Conservation (phyloP, 2,329 filamentous ascomycete genomes). For the Sporothrix humicola region DNA sequence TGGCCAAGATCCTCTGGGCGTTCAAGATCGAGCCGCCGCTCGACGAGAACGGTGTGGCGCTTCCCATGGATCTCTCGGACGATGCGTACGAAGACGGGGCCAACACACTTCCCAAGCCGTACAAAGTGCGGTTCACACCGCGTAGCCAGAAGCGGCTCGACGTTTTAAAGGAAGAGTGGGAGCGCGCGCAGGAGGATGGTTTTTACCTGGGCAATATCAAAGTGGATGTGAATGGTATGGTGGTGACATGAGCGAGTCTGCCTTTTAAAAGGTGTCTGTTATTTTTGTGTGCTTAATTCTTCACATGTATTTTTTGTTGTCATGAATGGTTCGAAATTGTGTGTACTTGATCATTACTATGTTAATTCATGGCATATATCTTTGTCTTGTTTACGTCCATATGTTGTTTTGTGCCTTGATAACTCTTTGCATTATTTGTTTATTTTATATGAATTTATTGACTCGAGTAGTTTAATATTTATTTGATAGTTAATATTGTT, state of each 20-base stretch:
- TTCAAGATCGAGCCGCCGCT: background rate
- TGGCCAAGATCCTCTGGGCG: background rate
- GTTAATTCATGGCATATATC: too few species aligned
- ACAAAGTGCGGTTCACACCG: background rate
- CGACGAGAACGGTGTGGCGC: background rate
- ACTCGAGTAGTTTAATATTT: too few species aligned
- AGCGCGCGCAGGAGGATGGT: background rate
- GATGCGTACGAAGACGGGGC: background rate
- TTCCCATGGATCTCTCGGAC: background rate
- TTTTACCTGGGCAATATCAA: background rate
- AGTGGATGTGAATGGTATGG: background rate
- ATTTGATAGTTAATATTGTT: too few species aligned
- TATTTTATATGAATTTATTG: too few species aligned
- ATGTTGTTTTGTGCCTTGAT: too few species aligned
- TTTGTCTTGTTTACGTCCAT: too few species aligned
- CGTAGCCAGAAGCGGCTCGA: background rate
- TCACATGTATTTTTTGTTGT: too few species aligned
- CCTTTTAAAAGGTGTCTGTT: background rate
- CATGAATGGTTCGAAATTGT: too few species aligned
- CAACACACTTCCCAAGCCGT: background rate
- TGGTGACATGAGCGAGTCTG: background rate
- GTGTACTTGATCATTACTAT: too few species aligned
- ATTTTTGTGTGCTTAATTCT: background rate
- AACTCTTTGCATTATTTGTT: too few species aligned
- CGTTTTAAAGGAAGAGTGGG: background rate